Conservation (phyloP, 345 rosid genomes). For the Eucalyptus melliodora region DNA sequence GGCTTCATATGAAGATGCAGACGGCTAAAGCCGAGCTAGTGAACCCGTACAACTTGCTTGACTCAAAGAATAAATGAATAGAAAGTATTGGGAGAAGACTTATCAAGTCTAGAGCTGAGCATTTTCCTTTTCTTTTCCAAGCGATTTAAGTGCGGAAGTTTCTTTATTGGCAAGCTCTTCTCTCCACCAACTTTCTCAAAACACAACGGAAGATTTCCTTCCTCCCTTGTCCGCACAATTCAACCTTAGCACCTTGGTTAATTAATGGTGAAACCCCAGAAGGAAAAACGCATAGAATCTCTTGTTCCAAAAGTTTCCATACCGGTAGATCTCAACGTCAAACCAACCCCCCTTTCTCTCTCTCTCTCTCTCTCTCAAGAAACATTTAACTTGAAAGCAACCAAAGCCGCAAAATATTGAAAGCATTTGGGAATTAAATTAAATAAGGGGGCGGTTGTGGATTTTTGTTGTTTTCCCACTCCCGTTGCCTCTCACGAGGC, state of each 20-base stretch:
- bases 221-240: neutral
- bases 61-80: neutral
- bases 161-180: neutral
- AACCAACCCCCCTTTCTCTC: neutral
- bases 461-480: neutral
- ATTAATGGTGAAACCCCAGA: neutral
- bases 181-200: neutral
- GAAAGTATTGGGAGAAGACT: neutral
- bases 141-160: neutral
- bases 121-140: neutral
- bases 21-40: neutral
- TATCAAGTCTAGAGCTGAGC: neutral
- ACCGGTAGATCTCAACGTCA: conserved; percentile 5
- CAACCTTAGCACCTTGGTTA: neutral
- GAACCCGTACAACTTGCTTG: neutral
- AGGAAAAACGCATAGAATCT: neutral
- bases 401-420: neutral
- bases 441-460: neutral
- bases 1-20: neutral
- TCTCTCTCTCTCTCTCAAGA: neutral
- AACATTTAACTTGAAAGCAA: neutral
- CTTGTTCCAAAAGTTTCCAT: neutral
- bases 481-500: neutral
- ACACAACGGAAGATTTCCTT: neutral
- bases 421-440: neutral